These are phyloP conservation scores for Kuraishia hungarica DNA, from an alignment of 805 yeast genomes.

Conservation along the genomic window DNA sequence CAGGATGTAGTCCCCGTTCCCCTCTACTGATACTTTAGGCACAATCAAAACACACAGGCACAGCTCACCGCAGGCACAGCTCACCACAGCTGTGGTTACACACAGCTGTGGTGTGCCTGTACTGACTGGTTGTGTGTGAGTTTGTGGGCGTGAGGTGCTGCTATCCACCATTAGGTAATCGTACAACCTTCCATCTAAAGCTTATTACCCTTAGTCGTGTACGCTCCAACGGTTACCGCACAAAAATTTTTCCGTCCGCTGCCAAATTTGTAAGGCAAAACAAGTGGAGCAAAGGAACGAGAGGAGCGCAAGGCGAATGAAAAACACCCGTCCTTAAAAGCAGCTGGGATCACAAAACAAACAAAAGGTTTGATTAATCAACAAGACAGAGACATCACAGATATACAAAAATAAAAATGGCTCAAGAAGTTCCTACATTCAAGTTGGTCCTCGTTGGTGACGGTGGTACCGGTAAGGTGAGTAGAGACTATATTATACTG, in stretches of 20 bases:
- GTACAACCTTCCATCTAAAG: too few relatives aligned
- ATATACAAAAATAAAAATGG: constrained; percentile 40
- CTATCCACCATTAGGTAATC: too few relatives aligned
- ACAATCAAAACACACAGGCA: background rate
- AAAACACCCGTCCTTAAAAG: background rate
- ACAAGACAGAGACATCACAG: constrained; percentile 5
- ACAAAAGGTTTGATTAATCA: background rate
- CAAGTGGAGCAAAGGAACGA: background rate
- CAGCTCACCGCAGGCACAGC: too few relatives aligned
- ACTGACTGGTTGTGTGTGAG: too few relatives aligned
- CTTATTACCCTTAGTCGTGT: background rate
- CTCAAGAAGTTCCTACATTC: constrained; percentile 88
- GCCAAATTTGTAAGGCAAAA: background rate
- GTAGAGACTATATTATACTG: constrained; percentile 14
- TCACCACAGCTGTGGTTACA: too few relatives aligned
- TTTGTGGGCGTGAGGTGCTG: too few relatives aligned
- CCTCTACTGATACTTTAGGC: background rate
- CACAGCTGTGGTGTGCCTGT: too few relatives aligned
- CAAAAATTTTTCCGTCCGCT: constrained; percentile 1
- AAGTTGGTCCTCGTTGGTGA: constrained; percentile 99
- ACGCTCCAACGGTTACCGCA: background rate
- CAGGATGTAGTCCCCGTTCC: background rate
- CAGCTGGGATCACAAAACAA: background rate
- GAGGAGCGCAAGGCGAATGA: background rate
- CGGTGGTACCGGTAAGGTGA: constrained; percentile 98